These are phyloP conservation scores for Diaporthe longicolla DNA, from an alignment of 2,329 filamentous ascomycete species.

Conservation along the genomic window DNA sequence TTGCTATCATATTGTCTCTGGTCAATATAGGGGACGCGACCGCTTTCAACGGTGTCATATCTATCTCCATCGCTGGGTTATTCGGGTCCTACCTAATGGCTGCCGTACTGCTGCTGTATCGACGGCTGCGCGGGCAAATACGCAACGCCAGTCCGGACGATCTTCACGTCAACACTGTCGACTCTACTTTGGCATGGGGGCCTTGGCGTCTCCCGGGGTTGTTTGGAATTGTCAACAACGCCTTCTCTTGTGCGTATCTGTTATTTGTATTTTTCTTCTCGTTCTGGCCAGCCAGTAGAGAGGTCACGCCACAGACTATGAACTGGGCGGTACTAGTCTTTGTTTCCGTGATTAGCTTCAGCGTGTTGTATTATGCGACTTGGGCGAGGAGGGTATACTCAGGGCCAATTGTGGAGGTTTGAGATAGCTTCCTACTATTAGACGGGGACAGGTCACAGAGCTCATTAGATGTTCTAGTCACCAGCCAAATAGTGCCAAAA, in stretches of 20 bases:
- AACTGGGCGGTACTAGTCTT: conserved; percentile 65
- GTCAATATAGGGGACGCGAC: conserved; percentile 48
- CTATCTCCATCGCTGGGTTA: conserved; percentile 58
- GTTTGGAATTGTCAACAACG: conserved; percentile 67
- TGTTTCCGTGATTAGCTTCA: conserved; percentile 58
- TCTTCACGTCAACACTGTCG: conserved; percentile 19
- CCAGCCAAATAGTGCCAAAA: too few species aligned
- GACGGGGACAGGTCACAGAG: too few species aligned
- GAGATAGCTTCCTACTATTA: rapidly evolving
- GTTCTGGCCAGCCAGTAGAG: conserved; percentile 61
- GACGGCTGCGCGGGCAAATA: conserved; percentile 47
- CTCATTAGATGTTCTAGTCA: too few species aligned
- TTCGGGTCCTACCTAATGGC: conserved; percentile 60
- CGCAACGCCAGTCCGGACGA: background rate
- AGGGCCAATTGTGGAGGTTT: conserved; percentile 54
- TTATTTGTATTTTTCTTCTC: conserved; percentile 70
- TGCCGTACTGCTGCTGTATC: conserved; percentile 56
- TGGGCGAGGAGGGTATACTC: conserved; percentile 60
- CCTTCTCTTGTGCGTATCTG: conserved; percentile 66
- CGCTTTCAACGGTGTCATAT: conserved; percentile 62
- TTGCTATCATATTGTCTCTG: conserved; percentile 47
- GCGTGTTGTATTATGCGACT: conserved; percentile 61
- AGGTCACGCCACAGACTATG: conserved; percentile 55
- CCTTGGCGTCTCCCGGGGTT: conserved; percentile 67
- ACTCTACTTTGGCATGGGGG: conserved; percentile 59